Evolutionary conservation across 306 rosid genomes (phyloP), one percentile per base, ranked within the genome.

Genomic region (Adenanthera pavonina): DNA sequence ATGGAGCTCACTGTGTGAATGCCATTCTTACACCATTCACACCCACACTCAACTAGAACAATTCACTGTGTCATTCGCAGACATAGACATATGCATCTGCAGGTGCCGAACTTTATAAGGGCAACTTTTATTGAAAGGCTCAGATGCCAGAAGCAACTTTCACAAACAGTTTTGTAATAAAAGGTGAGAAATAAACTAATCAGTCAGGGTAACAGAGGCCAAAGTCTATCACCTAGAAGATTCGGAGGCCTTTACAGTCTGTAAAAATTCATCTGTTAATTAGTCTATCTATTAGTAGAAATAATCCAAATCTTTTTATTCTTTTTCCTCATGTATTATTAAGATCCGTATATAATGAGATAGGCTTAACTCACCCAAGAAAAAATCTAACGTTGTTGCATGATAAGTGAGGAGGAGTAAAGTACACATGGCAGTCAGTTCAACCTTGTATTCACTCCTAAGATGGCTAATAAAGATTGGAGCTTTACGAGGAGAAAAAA

Each of bases 361-460:
- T 5, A 16, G 61, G 25, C 51, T 8, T 46, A 9, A 46, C 51
- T 54, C n/a, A 54, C 30, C 30, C 10, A 54, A 17, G 30, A 25
- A 25, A 54, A 54, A 54, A 54, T 54, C 61, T 54, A 54, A 0
- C 17, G 17, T 75, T 86, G 82, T 74, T 75, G 30, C 30, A 25
- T 25, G 30, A 25, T 25, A 25, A 25, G 30, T 25, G 30, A 25
- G 30, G 30, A 25, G 30, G 30, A 25, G 30, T 79, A 90, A 79
- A 87, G 8, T 1, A 43, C 78, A 48, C 80, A 79, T 81, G 90
- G 94, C 90, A 87, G 84, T 86, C 90, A 91, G 75, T 83, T 81
- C 75, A 88, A 86, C 85, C 80, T 82, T 82, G 80, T 83, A 74
- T 82, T 82, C 84, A 79, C 85, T 89, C 88, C 76, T 75, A 75